Percentiles rank a stretch among this genome's conserved stretches.
phyloP scores from a whole-genome alignment of 495 filamentous ascomycete species.

The Schizothecium vesticola region DNA sequence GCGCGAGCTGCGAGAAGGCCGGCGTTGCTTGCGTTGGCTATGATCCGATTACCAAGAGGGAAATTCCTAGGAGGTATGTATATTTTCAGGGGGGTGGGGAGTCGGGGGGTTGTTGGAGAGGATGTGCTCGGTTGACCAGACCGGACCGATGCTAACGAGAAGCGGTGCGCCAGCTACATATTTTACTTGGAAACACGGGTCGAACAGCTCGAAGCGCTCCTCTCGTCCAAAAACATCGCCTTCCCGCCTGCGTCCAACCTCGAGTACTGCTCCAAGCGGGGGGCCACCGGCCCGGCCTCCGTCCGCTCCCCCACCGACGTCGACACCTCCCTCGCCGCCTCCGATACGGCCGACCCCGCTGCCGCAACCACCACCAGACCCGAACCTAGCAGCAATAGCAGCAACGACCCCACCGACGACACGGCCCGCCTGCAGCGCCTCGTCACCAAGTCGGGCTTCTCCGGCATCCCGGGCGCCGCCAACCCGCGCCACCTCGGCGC shows the following conservation, averaged over 20 bases:
- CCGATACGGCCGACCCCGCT: conserved; percentile 22
- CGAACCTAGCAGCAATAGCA: neutral
- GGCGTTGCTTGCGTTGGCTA: conserved; percentile 86
- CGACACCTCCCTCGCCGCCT: conserved; percentile 14
- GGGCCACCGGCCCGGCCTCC: conserved; percentile 35
- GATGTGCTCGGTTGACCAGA: no score
- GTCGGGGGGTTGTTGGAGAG: no score
- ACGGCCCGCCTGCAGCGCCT: conserved; percentile 43
- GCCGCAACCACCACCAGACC: conserved; percentile 20
- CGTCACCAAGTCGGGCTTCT: conserved; percentile 71
- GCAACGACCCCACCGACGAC: conserved; percentile 35
- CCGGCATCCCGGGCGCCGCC: conserved; percentile 68
- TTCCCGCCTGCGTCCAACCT: conserved; percentile 74
- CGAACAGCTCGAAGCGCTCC: conserved; percentile 72
- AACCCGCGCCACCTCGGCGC: conserved; percentile 79
- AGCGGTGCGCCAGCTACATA: conserved; percentile 61
- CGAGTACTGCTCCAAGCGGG: conserved; percentile 58
- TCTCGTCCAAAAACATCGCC: conserved; percentile 61
- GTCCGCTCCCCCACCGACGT: conserved; percentile 41
- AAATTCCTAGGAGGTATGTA: conserved; percentile 74
- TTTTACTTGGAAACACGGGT: conserved; percentile 88
- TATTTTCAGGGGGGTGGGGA: neutral
- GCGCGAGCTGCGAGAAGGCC: conserved; percentile 86
- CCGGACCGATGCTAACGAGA: neutral
- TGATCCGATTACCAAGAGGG: conserved; percentile 90